A percentile compares a stretch with the other conserved stretches of the same genome.
Evolutionary conservation across 2,329 filamentous ascomycete species (phyloP).

Genomic region (Helotiales sp.): DNA sequence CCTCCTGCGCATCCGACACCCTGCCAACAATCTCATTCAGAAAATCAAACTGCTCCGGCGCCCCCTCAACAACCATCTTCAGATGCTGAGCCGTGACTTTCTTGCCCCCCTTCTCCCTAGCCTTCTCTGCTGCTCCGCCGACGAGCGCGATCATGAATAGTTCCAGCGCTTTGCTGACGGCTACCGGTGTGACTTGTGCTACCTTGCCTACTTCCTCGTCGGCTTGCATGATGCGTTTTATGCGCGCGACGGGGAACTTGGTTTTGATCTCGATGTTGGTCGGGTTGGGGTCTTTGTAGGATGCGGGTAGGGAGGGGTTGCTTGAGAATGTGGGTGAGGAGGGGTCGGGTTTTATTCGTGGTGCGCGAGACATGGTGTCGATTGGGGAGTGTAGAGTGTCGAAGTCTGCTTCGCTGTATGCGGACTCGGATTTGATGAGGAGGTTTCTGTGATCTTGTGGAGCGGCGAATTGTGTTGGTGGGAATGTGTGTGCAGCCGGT

Average conservation of each 20-base stretch:
- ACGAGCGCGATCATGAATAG: conserved; percentile 97
- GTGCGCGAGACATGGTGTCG: conserved; percentile 19
- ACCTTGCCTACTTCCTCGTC: conserved; percentile 99
- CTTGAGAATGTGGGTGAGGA: conserved; percentile 1
- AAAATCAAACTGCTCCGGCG: conserved; percentile 88
- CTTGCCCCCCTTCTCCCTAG: conserved; percentile 80
- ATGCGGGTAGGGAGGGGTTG: not conserved
- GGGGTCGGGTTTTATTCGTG: conserved; percentile 16
- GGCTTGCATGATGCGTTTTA: conserved; percentile 99
- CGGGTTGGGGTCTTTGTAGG: conserved; percentile 43
- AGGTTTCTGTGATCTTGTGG: conserved; percentile 3
- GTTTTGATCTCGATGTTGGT: conserved; percentile 73
- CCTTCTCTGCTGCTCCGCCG: conserved; percentile 81
- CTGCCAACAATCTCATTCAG: conserved; percentile 86
- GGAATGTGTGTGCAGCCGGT: conserved; percentile 27
- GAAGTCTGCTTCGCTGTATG: conserved; percentile 8
- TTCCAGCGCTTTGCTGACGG: conserved; percentile 91
- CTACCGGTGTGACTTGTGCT: conserved; percentile 93
- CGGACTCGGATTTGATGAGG: conserved; percentile 11
- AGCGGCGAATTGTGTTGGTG: conserved; percentile 2
- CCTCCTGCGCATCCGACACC: conserved; percentile 58
- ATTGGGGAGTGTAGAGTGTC: conserved; percentile 1
- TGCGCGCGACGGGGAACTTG: conserved; percentile 94
- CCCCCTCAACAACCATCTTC: conserved; percentile 83
- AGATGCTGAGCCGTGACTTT: conserved; percentile 88